Evolutionary conservation across 73 alveolate species (phyloP).

Genomic region (Uronychia setigera): DNA sequence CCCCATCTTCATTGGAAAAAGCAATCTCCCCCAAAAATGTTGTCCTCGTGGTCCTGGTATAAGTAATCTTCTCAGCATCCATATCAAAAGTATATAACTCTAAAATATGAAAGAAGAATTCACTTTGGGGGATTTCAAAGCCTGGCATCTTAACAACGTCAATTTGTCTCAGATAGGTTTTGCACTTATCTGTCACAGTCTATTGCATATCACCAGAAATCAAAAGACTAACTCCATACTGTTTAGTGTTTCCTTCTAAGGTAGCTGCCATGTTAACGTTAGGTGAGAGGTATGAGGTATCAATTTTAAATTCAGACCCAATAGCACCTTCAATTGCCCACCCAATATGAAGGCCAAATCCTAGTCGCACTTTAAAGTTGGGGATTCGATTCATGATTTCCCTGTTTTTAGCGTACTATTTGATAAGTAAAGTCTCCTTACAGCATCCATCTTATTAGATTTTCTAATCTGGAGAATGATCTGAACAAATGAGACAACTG

Average conservation of each 20-base stretch:
- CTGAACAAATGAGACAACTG: constrained; percentile 74
- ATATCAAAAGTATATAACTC: too few species aligned
- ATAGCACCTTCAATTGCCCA: constrained; percentile 30
- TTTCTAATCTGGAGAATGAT: constrained; percentile 74
- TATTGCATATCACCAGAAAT: constrained; percentile 17
- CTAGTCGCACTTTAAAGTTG: constrained; percentile 10
- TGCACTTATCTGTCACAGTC: too few species aligned
- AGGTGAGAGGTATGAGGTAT: constrained; percentile 20
- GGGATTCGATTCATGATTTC: neutral
- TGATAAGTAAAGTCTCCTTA: neutral
- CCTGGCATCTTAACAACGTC: too few species aligned
- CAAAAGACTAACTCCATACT: constrained; percentile 13
- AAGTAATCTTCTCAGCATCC: too few species aligned
- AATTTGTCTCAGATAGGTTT: too few species aligned
- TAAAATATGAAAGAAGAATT: too few species aligned
- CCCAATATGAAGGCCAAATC: constrained; percentile 31
- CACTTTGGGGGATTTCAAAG: too few species aligned
- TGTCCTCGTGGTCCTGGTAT: too few species aligned
- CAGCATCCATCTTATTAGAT: constrained; percentile 51
- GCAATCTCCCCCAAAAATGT: too few species aligned
- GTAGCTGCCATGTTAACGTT: constrained; percentile 24
- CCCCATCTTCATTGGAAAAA: too few species aligned
- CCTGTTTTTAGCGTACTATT: neutral
- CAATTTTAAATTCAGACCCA: constrained; percentile 24
- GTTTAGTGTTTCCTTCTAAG: neutral